Evolutionary conservation across 306 rosid species (phyloP), one percentile per base, ranked within the genome.

Genomic region (Datisca glomerata): DNA sequence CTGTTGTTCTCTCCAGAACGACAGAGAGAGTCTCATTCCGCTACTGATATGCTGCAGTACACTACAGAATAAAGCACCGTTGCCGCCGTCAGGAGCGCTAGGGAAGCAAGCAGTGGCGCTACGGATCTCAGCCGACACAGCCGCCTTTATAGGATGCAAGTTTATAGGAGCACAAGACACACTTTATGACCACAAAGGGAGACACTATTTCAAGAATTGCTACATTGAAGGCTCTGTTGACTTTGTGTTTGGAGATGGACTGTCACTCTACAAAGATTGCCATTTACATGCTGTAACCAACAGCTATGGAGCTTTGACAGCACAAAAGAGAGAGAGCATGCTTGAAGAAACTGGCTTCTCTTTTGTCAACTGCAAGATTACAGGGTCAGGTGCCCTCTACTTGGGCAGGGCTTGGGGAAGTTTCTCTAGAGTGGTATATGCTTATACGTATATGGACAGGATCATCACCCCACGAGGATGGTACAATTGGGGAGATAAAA

Each of bases 381-480:
- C 98, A 67, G 98, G 94, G 0, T 84, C 96, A 5, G 98, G 98
- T 24, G 98, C 96, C 21, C 70, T 91, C 10, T 91, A 80, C 70
- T 77, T 91, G 17, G 98, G 98, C 21, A 72, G 98, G 67, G 98
- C 98, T 18, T 91, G 98, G 98, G 93, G 96, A 37, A 93, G 92
- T 24, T 91, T 84, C 59, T 91, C 98, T 7, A 68, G 96, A 28
- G 98, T 91, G 7, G 67, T 91, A 55, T 91, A 84, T 23, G 86
- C 98, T 19, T 74, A 72, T 27, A 91, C 98, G 0, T 72, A 84
- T 25, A 91, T 91, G 98, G 98, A 91, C 74, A 69, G 84, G 41
- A 91, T 91, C 52, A 91, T 91, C 76, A 70, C 70, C 64, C 98
- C 96, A 57, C 80, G 75, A 33, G 98, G 98, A 53, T 91, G 98